These are phyloP conservation scores for Pleurotus citrinopileatus DNA, from an alignment of 768 basidiomycete species.

Conservation along the genomic window DNA sequence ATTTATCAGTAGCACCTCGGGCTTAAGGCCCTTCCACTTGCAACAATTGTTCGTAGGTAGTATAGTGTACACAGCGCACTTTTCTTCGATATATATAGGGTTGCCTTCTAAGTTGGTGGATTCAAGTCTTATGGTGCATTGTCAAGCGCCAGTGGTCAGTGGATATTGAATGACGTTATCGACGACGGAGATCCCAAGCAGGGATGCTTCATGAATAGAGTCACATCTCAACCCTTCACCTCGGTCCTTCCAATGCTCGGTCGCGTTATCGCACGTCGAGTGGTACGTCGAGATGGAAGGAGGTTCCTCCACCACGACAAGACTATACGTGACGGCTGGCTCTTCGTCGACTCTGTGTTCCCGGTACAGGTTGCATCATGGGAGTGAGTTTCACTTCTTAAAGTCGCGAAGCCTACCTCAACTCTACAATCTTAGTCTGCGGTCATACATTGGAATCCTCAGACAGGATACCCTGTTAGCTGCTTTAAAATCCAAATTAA, in stretches of 20 bases:
- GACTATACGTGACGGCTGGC: constrained; percentile 45
- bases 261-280: not conserved
- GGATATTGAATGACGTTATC: not conserved
- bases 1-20: not conserved
- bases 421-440: no score
- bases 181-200: no score
- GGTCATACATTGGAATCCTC: not conserved
- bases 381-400: constrained; percentile 54
- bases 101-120: no score
- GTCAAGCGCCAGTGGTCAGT: not conserved
- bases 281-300: not conserved
- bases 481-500: constrained; percentile 44
- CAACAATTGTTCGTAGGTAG: constrained; percentile 4
- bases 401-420: constrained; percentile 38
- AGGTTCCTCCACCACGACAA: constrained; percentile 11
- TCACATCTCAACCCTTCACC: no score
- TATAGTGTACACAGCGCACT: not conserved
- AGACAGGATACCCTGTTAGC: constrained; percentile 47
- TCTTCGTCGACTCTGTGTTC: constrained; percentile 79
- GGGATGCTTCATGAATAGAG: no score
- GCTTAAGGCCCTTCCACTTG: constrained; percentile 7
- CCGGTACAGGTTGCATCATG: constrained; percentile 67
- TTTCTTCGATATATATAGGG: not conserved
- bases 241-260: not conserved
- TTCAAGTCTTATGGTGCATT: not conserved